Conservation (phyloP, 2,329 filamentous ascomycete species). For the Penicillium decumbens region DNA sequence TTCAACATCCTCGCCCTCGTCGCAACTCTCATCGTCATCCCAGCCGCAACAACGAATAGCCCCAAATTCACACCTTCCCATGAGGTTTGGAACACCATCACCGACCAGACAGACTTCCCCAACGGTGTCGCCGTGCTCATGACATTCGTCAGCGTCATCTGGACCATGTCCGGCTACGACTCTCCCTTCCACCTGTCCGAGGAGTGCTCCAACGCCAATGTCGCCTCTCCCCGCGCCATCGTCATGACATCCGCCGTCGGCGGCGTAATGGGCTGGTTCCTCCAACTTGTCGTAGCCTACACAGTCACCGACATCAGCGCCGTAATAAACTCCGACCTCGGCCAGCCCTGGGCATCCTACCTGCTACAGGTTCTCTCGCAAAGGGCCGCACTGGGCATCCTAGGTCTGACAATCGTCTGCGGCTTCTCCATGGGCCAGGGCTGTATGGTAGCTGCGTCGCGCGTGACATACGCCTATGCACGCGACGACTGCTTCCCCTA, state of each 20-base stretch:
- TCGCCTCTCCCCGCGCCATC: constrained; percentile 67
- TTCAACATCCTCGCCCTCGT: constrained; percentile 67
- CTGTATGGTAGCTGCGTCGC: constrained; percentile 63
- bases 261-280: constrained; percentile 64
- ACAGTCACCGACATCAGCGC: constrained; percentile 61
- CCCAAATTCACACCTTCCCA: constrained; percentile 56
- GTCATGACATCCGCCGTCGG: constrained; percentile 64
- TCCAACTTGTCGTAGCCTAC: constrained; percentile 70
- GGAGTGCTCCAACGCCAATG: constrained; percentile 67
- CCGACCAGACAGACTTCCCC: constrained; percentile 63
- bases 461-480: constrained; percentile 69
- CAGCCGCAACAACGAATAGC: constrained; percentile 54
- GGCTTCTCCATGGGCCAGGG: constrained; percentile 69
- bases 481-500: constrained; percentile 66
- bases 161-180: constrained; percentile 66
- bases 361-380: constrained; percentile 61
- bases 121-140: constrained; percentile 65
- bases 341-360: constrained; percentile 67
- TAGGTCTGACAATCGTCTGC: constrained; percentile 63
- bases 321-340: constrained; percentile 58
- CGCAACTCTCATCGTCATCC: constrained; percentile 65
- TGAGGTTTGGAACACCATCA: constrained; percentile 62
- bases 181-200: constrained; percentile 68
- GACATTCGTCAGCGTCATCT: constrained; percentile 67
- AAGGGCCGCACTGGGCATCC: constrained; percentile 58